Evolutionary conservation across 2,329 filamentous ascomycete genomes (phyloP), one percentile per base, ranked within the genome.

Genomic region (Calycina marina): DNA sequence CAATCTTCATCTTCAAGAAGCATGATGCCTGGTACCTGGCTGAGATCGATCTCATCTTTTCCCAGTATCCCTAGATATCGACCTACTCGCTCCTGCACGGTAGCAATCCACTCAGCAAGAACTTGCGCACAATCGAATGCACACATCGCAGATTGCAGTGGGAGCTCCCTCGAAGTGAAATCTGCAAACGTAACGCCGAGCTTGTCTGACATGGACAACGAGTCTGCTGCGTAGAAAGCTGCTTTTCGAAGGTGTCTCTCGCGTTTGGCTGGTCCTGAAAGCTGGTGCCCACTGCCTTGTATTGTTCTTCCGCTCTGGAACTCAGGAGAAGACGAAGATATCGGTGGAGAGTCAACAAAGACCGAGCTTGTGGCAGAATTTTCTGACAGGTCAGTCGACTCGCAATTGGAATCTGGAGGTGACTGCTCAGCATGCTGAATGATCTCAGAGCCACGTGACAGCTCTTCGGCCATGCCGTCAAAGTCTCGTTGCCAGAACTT

Each of bases 401-500:
- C 50, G n/a, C 40, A 64, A 14, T 65, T 65, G 0, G 53, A 49
- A 5, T 38, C 43, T 22, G 8, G 20, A 0, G 72, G 68, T 2
- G 72, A 72, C 40, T 71, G 63, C 37, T 81, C 78, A 11, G 72
- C 69, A 47, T 84, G 76, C 42, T 82, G 77, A 14, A 78, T 65
- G 10, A 85, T 70, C 41, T 92, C 84, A 22, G 71, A 68, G 10
- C 83, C 82, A 18, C 73, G 71, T 2, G 82, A 80, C 14, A 94
- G 63, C 54, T 94, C 88, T 35, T 90, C 77, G 0, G 83, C 79
- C 72, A 96, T 83, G 4, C 77, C 80, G 41, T 93, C 83, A 66
- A 84, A 96, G 52, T 98, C 85, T 8, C 85, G 72, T 48, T 88
- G 77, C 84, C 86, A 94, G 48, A 94, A 86, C 39, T 80, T 82